A percentile compares a stretch with the other conserved stretches of the same genome.
phyloP scores from a whole-genome alignment of 2,329 filamentous ascomycete species.

The Salinomyces thailandicus region DNA sequence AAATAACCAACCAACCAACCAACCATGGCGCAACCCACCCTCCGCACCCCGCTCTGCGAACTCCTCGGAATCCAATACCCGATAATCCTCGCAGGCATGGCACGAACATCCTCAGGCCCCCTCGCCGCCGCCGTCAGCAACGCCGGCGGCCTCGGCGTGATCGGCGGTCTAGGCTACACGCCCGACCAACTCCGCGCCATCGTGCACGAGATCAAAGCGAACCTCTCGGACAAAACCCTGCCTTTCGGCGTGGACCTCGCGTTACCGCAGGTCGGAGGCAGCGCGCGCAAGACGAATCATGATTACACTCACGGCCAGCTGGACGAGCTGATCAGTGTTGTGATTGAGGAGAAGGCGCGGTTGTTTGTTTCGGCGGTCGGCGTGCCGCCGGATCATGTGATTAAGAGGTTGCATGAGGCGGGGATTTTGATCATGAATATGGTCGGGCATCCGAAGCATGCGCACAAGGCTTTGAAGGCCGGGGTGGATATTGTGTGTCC shows the following conservation, averaged over 20 bases:
- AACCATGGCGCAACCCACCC: constrained; percentile 33
- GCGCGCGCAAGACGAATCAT: constrained; percentile 81
- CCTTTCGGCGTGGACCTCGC: constrained; percentile 90
- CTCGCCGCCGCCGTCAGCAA: constrained; percentile 83
- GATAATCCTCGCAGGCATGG: constrained; percentile 89
- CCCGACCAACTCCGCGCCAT: constrained; percentile 66
- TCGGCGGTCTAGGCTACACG: constrained; percentile 57
- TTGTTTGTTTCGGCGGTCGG: constrained; percentile 85
- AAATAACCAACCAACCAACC: neutral
- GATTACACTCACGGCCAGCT: constrained; percentile 88
- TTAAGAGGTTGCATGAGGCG: constrained; percentile 65
- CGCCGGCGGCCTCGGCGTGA: constrained; percentile 64
- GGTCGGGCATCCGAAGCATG: constrained; percentile 88
- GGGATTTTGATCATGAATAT: constrained; percentile 92
- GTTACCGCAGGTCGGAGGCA: constrained; percentile 76
- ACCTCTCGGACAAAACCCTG: constrained; percentile 54
- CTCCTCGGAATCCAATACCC: constrained; percentile 80
- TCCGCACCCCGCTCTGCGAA: constrained; percentile 66
- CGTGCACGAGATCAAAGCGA: constrained; percentile 73
- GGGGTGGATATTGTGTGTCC: constrained; percentile 88
- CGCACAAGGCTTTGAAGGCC: constrained; percentile 72
- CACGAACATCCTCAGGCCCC: constrained; percentile 64
- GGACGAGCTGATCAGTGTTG: constrained; percentile 77
- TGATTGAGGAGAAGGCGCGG: constrained; percentile 69
- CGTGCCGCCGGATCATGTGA: constrained; percentile 63